Conservation (phyloP, 2,329 filamentous ascomycete genomes). For the Graphiopsis chlorocephala region DNA sequence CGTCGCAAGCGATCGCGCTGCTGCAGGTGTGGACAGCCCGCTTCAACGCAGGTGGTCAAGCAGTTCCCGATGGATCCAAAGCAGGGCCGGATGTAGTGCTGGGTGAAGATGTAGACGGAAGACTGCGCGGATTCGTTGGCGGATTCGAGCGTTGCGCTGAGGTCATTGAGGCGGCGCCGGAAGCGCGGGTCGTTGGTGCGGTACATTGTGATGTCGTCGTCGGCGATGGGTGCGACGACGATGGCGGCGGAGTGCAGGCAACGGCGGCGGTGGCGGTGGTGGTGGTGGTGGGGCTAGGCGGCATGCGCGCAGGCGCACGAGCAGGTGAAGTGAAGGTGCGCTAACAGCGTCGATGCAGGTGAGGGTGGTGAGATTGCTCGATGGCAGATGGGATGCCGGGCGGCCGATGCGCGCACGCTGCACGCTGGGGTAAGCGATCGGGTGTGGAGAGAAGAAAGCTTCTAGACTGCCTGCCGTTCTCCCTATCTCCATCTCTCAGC, state of each 20-base stretch:
- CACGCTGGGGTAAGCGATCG: background rate
- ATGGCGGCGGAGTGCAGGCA: background rate
- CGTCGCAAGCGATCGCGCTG: constrained; percentile 54
- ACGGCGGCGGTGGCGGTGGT: background rate
- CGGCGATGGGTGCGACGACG: background rate
- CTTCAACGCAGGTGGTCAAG: constrained; percentile 66
- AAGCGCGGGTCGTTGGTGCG: constrained; percentile 74
- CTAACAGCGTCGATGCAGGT: background rate
- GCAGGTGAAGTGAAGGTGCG: constrained; percentile 8
- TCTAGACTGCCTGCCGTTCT: background rate
- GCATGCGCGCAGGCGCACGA: constrained; percentile 10
- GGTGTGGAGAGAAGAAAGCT: background rate
- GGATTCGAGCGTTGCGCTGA: constrained; percentile 84
- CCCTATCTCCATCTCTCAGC: background rate
- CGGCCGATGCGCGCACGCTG: background rate
- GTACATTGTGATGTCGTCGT: constrained; percentile 47
- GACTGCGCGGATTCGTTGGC: constrained; percentile 91
- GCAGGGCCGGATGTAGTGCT: constrained; percentile 80
- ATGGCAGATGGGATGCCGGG: background rate
- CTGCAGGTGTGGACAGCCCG: constrained; percentile 37
- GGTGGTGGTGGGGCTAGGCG: background rate
- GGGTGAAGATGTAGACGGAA: constrained; percentile 83
- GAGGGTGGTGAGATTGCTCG: background rate
- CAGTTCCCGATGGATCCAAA: constrained; percentile 64
- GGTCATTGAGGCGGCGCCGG: constrained; percentile 89